Evolutionary conservation across 2,329 filamentous ascomycete genomes (phyloP), one percentile per base, ranked within the genome.

Genomic region (Hymenoscyphus salicellus): DNA sequence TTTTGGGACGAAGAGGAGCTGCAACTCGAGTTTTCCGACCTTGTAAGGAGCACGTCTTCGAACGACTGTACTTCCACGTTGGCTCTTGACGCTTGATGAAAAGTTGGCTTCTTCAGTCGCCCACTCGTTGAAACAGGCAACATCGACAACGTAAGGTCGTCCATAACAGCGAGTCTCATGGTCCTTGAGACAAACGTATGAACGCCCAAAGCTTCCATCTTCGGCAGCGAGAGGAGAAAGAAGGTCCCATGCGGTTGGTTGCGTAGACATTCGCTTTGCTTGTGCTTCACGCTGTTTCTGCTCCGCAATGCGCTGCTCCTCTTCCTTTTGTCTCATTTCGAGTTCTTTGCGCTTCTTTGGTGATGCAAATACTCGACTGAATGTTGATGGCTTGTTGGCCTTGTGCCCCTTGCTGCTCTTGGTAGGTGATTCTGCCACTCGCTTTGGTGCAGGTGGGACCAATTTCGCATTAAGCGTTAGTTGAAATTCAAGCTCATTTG

Each of bases 81-180:
- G 98, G 83, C 92, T 97, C 84, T 96, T 96, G 68, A 97, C 90
- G 77, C 92, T 97, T 73, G 88, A 96, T 5, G 89, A 86, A 66
- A 89, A 89, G 28, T 83, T 83, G 10, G 86, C 87, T 71, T 95
- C 91, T 75, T 99, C 95, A 2, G 91, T 88, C 0, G 95, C 95
- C 95, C 95, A 99, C 79, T 99, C 95, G 74, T 99, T 99, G 84
- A 98, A 99, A 78, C 93, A 96, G 20, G 92, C 91, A 63, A 98
- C 88, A 72, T 98, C 93, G 17, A 93, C 92, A 67, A 88, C 89
- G 73, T 94, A 89, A 8, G 92, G 93, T 20, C 95, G 89, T 41
- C 95, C 95, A 73, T 91, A 99, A 74, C 93, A 95, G 68, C 89
- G 85, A 62, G 86, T 82, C 78, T 99, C 95, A 74, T 97, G 93